phyloP scores from a whole-genome alignment of 139 green algal genomes.

The Chlorella ohadii region DNA sequence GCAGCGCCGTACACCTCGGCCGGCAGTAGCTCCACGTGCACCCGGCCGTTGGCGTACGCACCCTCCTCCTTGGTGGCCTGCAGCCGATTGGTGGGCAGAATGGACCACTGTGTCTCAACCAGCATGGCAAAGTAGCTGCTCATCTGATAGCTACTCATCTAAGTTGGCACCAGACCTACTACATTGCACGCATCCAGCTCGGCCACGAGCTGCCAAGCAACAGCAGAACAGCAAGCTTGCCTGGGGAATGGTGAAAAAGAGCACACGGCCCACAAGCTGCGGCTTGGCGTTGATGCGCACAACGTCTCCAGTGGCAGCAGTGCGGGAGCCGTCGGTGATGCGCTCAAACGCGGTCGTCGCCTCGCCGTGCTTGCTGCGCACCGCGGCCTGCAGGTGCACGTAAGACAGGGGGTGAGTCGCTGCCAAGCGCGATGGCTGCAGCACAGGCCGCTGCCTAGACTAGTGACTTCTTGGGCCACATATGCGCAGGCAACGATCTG shows the following conservation, averaged over 20 bases:
- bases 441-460: too few relatives aligned
- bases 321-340: constrained; percentile 54
- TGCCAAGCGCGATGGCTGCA: neutral
- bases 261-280: constrained; percentile 56
- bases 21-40: constrained; percentile 67
- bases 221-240: neutral
- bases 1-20: constrained; percentile 59
- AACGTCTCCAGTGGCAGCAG: constrained; percentile 57
- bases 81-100: neutral
- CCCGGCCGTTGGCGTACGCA: constrained; percentile 56
- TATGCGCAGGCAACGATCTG: too few relatives aligned
- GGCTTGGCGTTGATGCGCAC: constrained; percentile 71
- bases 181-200: neutral
- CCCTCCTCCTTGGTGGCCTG: constrained; percentile 56
- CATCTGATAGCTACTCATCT: too few relatives aligned
- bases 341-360: constrained; percentile 69
- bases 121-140: too few relatives aligned
- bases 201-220: neutral
- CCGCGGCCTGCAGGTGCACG: constrained; percentile 37
- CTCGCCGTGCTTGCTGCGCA: constrained; percentile 49
- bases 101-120: too few relatives aligned
- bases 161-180: too few relatives aligned
- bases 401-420: neutral
- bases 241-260: constrained; percentile 67
- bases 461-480: too few relatives aligned